These are phyloP conservation scores for Notholithocarpus densiflorus DNA, from an alignment of 306 rosid genomes.

Conservation along the genomic window DNA sequence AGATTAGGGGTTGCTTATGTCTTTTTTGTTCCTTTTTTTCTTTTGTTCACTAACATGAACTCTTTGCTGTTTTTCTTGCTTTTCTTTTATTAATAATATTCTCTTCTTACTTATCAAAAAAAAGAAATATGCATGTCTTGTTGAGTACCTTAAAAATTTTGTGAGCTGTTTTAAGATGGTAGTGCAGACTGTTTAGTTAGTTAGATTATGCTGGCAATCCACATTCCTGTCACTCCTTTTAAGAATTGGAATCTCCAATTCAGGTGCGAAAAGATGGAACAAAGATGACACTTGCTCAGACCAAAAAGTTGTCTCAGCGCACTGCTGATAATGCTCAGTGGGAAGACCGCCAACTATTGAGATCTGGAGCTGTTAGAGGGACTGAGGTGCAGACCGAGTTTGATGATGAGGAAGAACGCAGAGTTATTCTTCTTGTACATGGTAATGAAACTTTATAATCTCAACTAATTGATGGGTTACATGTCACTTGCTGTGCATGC, in stretches of 20 bases:
- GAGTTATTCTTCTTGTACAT: slow-evolving; percentile 95
- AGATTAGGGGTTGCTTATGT: too few species aligned
- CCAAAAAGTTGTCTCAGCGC: slow-evolving; percentile 88
- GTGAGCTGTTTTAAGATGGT: not conserved
- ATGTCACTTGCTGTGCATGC: slow-evolving; percentile 5
- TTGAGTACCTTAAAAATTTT: slow-evolving; percentile 3
- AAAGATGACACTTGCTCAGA: slow-evolving; percentile 94
- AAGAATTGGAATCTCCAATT: slow-evolving; percentile 13
- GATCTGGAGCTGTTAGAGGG: slow-evolving; percentile 98
- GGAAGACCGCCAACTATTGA: slow-evolving; percentile 93
- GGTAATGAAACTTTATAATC: slow-evolving; percentile 45
- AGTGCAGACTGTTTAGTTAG: not conserved
- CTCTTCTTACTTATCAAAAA: too few species aligned
- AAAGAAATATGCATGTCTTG: not conserved
- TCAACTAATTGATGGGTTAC: slow-evolving; percentile 8
- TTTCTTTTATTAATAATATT: too few species aligned
- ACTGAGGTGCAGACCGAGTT: slow-evolving; percentile 97
- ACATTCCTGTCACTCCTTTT: slow-evolving; percentile 8
- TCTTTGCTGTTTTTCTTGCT: too few species aligned
- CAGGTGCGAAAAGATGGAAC: slow-evolving; percentile 95
- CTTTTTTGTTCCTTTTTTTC: too few species aligned
- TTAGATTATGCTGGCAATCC: slow-evolving; percentile 4
- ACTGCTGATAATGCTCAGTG: slow-evolving; percentile 98
- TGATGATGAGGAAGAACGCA: slow-evolving; percentile 97
- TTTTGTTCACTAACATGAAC: too few species aligned